Evolutionary conservation across 176 grass and related monocot species (phyloP), one percentile per base, ranked within the genome.

Genomic region (Ensete ventricosum): DNA sequence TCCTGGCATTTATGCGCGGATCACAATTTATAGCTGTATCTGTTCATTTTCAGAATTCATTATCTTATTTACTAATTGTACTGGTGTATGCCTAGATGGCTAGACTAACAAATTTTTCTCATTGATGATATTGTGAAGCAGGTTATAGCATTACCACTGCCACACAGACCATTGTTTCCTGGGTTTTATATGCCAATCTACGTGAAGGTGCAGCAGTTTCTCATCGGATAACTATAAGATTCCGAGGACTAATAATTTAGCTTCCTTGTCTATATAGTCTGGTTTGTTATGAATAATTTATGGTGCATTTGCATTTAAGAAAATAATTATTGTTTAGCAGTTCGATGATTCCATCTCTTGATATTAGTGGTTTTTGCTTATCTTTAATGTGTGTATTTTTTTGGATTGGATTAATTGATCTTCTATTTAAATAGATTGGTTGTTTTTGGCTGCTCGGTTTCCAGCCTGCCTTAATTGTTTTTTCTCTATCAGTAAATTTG

Each of bases 141-240:
- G 95, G 95, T 98, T 74, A 80, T 93, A 81, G 90, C 90, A 29
- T 85, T 98, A 65, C 95, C 95, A 80, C 87, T 98, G 77, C 95
- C 88, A 7, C 95, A 98, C 78, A 86, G 95, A 68, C 95, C 95
- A 70, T 85, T 98, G 78, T 93, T 98, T 80, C 95, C 95, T 78
- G 95, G 95, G 82, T 98, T 98, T 71, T 98, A 98, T 59, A 98
- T 93, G 90, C 95, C 95, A 1, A 82, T 98, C 16, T 89, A 87
- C 87, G 82, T 98, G 81, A 98, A 93, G 95, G 95, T 98, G 82
- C 50, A 53, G 26, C 34, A 55, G 21, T 53, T 63, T 49, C 54
- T 50, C n/a, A 8, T 80, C 80, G 3, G 34, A 52, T 6, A 11
- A 52, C 55, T 23, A 25, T 54, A 27, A 25, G 20, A 24, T 24